A percentile compares a stretch with the other conserved stretches of the same genome.
Evolutionary conservation across 371 early-diverging fungal genomes (phyloP).

Genomic region (Mortierella sp.): DNA sequence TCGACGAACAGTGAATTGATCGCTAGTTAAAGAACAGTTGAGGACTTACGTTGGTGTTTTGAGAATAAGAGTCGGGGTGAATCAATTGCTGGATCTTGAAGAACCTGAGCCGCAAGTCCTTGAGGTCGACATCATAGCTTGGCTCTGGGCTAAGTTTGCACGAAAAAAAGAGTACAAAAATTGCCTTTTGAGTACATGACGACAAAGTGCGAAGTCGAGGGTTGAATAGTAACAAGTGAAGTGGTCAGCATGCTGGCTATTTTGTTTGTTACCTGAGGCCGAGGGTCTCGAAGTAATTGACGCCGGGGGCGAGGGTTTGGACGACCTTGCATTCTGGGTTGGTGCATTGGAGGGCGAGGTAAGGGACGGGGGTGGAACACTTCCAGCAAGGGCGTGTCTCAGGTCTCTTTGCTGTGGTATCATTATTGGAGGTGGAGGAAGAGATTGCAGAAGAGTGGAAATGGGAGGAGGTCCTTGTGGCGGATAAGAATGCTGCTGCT

Average conservation of each 20-base stretch:
- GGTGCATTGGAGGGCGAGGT: conserved; percentile 63
- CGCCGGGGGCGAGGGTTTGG: conserved; percentile 72
- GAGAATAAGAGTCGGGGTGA: conserved; percentile 90
- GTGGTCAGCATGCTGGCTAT: neutral
- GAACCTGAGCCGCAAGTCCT: conserved; percentile 74
- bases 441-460: conserved; percentile 24
- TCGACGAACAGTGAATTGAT: too few species aligned
- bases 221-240: neutral
- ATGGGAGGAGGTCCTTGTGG: neutral
- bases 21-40: too few species aligned
- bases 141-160: conserved; percentile 59
- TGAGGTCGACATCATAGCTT: conserved; percentile 78
- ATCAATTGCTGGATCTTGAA: conserved; percentile 84
- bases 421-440: neutral
- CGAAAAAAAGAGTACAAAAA: neutral
- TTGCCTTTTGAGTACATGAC: neutral
- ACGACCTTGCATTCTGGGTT: conserved; percentile 76
- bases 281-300: conserved; percentile 76
- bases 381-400: conserved; percentile 65
- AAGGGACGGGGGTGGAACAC: conserved; percentile 62
- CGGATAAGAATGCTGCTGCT: neutral
- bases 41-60: conserved; percentile 69
- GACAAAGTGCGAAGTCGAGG: neutral
- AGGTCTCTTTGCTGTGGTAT: conserved; percentile 16
- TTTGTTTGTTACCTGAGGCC: conserved; percentile 58